These are phyloP conservation scores for Neopestalotiopsis rosae DNA, from an alignment of 2,329 filamentous ascomycete species.

Conservation along the genomic window DNA sequence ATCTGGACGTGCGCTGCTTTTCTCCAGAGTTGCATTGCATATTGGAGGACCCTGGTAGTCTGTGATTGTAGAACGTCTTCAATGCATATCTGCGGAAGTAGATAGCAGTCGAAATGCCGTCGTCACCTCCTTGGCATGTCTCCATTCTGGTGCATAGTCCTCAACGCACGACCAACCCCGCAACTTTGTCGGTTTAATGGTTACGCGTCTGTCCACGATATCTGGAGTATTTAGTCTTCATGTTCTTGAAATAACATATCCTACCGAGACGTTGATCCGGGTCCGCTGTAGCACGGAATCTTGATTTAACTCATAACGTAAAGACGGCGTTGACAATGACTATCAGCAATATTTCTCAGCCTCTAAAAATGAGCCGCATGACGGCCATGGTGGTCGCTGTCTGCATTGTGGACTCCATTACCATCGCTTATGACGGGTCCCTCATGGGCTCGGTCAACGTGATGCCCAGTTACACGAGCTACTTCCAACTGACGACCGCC, in stretches of 20 bases:
- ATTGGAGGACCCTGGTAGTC: background rate
- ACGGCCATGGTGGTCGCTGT: slow-evolving; percentile 12
- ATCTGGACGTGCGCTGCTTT: background rate
- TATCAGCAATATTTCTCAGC: background rate
- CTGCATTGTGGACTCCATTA: slow-evolving; percentile 10
- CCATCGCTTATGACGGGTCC: slow-evolving; percentile 15
- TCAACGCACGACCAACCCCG: background rate
- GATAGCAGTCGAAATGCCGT: background rate
- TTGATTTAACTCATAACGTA: background rate
- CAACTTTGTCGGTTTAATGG: background rate
- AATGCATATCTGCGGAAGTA: background rate
- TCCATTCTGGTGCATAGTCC: background rate
- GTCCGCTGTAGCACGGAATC: background rate
- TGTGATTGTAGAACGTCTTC: background rate
- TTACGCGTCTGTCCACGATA: background rate
- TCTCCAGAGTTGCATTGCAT: background rate
- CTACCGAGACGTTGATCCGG: no score
- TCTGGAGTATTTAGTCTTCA: background rate
- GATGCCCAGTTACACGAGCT: slow-evolving; percentile 37
- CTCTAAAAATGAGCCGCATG: slow-evolving; percentile 8
- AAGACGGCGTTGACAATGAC: background rate
- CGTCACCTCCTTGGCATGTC: background rate
- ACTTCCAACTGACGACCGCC: slow-evolving; percentile 39
- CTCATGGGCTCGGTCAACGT: slow-evolving; percentile 34
- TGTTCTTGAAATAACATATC: no score